Conservation (phyloP, 257 asterid species). For the Ligustrum vulgare region DNA sequence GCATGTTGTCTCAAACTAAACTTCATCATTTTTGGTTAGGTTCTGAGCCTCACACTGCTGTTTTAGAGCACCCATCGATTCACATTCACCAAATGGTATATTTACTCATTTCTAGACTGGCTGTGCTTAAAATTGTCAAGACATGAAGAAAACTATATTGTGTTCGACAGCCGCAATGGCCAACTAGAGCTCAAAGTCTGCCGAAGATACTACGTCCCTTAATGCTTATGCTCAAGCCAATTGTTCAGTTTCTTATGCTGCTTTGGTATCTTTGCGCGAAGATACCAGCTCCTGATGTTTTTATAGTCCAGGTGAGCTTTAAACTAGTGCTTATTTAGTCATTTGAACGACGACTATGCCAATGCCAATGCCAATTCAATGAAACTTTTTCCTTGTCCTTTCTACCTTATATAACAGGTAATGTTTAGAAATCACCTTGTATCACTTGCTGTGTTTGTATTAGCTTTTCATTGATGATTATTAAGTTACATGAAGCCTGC, state of each 20-base stretch:
- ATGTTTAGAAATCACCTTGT: not conserved
- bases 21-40: conserved; percentile 48
- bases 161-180: conserved; percentile 75
- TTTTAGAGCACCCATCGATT: conserved; percentile 66
- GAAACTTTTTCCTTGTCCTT: not conserved
- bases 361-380: not conserved
- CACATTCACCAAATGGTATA: conserved; percentile 81
- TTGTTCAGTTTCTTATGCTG: conserved; percentile 79
- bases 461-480: conserved; percentile 14
- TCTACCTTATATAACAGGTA: not conserved
- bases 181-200: conserved; percentile 58
- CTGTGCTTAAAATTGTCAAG: conserved; percentile 15
- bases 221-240: conserved; percentile 71
- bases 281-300: conserved; percentile 89
- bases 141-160: conserved; percentile 21
- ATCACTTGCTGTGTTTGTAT: not conserved
- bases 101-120: conserved; percentile 21
- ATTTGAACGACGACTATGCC: not conserved
- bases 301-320: conserved; percentile 82
- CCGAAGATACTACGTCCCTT: conserved; percentile 75
- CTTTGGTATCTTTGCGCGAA: conserved; percentile 86
- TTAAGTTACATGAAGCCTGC: conserved; percentile 19
- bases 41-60: conserved; percentile 75
- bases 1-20: conserved; percentile 18
- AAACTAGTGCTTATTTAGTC: conserved; percentile 13